Conservation (phyloP, 495 filamentous ascomycete genomes). For the Aspergillus taichungensis region DNA sequence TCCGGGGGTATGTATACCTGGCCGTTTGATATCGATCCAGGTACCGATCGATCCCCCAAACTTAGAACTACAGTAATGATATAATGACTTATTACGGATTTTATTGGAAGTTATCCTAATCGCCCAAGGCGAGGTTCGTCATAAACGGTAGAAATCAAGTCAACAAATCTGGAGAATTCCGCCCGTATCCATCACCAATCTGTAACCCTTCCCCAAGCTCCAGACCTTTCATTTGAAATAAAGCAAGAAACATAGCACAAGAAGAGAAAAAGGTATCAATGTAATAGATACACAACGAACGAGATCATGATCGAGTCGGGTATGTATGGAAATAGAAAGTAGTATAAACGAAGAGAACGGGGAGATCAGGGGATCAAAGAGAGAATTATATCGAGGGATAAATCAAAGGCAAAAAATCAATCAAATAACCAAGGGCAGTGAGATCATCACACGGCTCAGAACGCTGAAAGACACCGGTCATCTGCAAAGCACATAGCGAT, state of each 20-base stretch:
- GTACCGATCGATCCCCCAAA: no score
- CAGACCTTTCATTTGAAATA: background rate
- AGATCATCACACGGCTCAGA: constrained; percentile 24
- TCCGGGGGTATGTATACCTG: background rate
- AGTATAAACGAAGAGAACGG: background rate
- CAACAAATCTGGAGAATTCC: no score
- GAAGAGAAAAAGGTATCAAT: background rate
- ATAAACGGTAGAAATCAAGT: no score
- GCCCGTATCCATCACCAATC: no score
- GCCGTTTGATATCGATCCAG: no score
- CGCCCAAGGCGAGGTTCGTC: no score
- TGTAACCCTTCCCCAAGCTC: background rate
- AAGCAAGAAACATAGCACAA: background rate
- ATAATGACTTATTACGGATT: no score
- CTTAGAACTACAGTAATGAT: no score
- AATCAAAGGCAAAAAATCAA: background rate
- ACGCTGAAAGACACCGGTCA: constrained; percentile 29
- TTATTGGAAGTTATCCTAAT: no score
- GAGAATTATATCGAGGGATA: background rate
- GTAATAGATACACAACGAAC: no score
- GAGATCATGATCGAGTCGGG: background rate
- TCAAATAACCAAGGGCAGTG: constrained; percentile 6
- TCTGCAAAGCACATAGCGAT: constrained; percentile 13
- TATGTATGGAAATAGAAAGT: background rate
- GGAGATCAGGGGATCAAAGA: background rate